phyloP scores from a whole-genome alignment of 441 rosid species.

The Euphorbia schlechtendalii region DNA sequence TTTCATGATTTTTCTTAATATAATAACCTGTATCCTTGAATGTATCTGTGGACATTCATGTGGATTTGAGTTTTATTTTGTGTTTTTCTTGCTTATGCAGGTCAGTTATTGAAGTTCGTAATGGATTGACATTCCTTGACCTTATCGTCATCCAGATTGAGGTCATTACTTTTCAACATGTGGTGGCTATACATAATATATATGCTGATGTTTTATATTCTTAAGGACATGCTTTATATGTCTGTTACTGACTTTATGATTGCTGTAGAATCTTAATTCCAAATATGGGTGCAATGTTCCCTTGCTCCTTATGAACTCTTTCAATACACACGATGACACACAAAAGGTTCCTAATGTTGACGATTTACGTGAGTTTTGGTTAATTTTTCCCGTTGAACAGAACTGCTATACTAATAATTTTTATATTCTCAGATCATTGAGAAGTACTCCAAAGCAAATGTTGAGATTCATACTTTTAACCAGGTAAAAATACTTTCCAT shows the following conservation, averaged over 20 bases:
- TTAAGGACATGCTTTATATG: background rate
- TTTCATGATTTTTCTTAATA: background rate
- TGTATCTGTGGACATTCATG: background rate
- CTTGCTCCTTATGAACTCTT: constrained; percentile 47
- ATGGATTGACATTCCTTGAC: constrained; percentile 48
- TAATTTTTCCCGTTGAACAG: background rate
- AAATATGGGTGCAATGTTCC: constrained; percentile 57
- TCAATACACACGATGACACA: constrained; percentile 41
- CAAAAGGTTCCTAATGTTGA: constrained; percentile 35
- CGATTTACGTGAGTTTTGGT: background rate
- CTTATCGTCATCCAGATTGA: constrained; percentile 49
- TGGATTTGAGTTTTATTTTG: background rate
- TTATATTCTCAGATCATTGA: constrained; percentile 36
- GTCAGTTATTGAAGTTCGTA: constrained; percentile 50
- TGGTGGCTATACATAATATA: background rate
- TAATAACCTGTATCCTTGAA: background rate
- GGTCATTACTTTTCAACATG: constrained; percentile 26
- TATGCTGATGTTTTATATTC: background rate
- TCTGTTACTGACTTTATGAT: constrained; percentile 3
- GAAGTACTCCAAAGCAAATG: constrained; percentile 44
- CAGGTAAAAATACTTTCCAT: constrained; percentile 30
- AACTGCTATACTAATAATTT: constrained; percentile 15
- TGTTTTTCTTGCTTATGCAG: constrained; percentile 26
- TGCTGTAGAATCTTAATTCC: constrained; percentile 37
- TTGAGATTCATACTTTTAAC: constrained; percentile 47